Percentiles rank a stretch among this genome's conserved stretches.
phyloP scores from a whole-genome alignment of 1,139 yeast genomes.

The Nakaseomyces kungkrabaensis region DNA sequence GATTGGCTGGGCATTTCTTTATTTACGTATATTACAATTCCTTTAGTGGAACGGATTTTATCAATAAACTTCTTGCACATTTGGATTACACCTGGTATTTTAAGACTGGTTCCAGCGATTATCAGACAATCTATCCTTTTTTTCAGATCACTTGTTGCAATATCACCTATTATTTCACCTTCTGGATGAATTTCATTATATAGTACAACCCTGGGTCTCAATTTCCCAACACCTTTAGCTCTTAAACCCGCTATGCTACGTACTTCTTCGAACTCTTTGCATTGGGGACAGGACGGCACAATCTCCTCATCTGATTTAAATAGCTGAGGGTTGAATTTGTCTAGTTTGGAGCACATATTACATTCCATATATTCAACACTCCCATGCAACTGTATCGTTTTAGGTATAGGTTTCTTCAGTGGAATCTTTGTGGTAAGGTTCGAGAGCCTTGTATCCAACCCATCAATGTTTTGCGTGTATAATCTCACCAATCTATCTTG shows the following conservation, averaged over 20 bases:
- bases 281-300: conserved; percentile 46
- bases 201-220: conserved; percentile 73
- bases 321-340: conserved; percentile 34
- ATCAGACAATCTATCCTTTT: conserved; percentile 65
- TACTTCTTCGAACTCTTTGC: conserved; percentile 42
- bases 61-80: conserved; percentile 62
- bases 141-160: conserved; percentile 56
- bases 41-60: conserved; percentile 50
- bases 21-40: conserved; percentile 50
- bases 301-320: conserved; percentile 28
- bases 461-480: conserved; percentile 66
- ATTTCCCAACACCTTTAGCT: conserved; percentile 61
- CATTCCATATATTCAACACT: conserved; percentile 62
- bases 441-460: conserved; percentile 32
- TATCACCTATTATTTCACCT: conserved; percentile 68
- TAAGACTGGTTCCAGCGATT: conserved; percentile 78
- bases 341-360: conserved; percentile 55
- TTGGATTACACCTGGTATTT: conserved; percentile 78
- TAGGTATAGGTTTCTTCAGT: conserved; percentile 39
- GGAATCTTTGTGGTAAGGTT: conserved; percentile 43
- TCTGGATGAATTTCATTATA: conserved; percentile 87
- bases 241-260: conserved; percentile 57
- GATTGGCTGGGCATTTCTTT: conserved; percentile 43
- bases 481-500: conserved; percentile 59
- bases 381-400: conserved; percentile 71